Percentiles rank a stretch among this genome's conserved stretches.
These are phyloP conservation scores for Wickerhamiella occidentalis DNA, from an alignment of 805 yeast genomes.

Conservation along the genomic window DNA sequence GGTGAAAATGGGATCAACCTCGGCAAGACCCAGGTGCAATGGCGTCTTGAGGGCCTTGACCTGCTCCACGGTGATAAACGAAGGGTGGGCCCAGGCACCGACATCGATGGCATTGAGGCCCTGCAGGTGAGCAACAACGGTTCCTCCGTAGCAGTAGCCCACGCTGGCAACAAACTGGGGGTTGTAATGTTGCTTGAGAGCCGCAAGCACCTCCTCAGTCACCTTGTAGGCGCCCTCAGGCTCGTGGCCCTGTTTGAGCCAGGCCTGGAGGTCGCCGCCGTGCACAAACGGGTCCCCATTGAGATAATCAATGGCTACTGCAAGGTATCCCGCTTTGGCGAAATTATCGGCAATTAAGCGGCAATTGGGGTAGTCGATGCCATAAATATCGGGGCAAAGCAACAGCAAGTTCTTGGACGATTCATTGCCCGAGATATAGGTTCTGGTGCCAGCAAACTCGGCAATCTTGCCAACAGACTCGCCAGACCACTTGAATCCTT, in stretches of 20 bases:
- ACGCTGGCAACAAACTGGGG: slow-evolving; percentile 36
- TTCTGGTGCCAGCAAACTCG: slow-evolving; percentile 27
- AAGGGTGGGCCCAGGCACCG: slow-evolving; percentile 78
- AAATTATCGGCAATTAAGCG: slow-evolving; percentile 39
- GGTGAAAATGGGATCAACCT: slow-evolving; percentile 51
- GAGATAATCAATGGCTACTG: slow-evolving; percentile 66
- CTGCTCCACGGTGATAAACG: slow-evolving; percentile 55
- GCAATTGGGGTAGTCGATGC: slow-evolving; percentile 45
- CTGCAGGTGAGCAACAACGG: slow-evolving; percentile 29
- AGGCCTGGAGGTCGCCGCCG: not conserved
- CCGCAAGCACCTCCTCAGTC: slow-evolving; percentile 37
- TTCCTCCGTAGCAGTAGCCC: slow-evolving; percentile 43
- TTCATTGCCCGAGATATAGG: slow-evolving; percentile 40
- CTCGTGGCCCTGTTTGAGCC: slow-evolving; percentile 14
- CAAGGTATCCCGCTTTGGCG: slow-evolving; percentile 51
- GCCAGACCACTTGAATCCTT: slow-evolving; percentile 26
- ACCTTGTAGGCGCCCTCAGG: slow-evolving; percentile 32
- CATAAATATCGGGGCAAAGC: slow-evolving; percentile 53
- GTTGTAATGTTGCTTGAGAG: slow-evolving; percentile 34
- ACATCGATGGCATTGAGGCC: slow-evolving; percentile 33
- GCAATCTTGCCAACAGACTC: slow-evolving; percentile 21
- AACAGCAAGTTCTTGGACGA: slow-evolving; percentile 45
- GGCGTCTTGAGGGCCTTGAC: slow-evolving; percentile 51
- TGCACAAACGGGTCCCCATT: slow-evolving; percentile 34
- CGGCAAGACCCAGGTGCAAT: slow-evolving; percentile 61